Evolutionary conservation across 129 eudicot genomes (phyloP).

Genomic region (Flaveria robusta): DNA sequence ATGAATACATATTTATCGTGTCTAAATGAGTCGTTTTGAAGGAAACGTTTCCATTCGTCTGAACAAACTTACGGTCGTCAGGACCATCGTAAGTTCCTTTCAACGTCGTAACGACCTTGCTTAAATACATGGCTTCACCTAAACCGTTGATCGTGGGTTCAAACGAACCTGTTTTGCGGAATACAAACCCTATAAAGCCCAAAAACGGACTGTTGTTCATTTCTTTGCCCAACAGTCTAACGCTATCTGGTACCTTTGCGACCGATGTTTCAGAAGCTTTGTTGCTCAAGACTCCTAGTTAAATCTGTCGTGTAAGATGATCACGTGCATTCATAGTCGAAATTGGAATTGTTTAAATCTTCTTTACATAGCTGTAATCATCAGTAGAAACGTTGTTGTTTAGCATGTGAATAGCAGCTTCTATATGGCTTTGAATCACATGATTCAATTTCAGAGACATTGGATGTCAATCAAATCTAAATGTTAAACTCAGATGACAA

Average conservation of each 20-base stretch:
- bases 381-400: conserved; percentile 13
- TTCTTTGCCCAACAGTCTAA: too few relatives aligned
- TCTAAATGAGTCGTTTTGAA: too few relatives aligned
- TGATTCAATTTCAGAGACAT: conserved; percentile 12
- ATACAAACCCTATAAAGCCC: too few relatives aligned
- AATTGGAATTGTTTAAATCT: background rate
- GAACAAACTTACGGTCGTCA: too few relatives aligned
- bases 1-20: too few relatives aligned
- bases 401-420: conserved; percentile 15
- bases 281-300: background rate
- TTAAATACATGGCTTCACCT: too few relatives aligned
- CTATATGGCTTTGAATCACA: conserved; percentile 5
- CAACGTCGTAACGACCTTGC: too few relatives aligned
- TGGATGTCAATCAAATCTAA: background rate
- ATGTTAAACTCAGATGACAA: background rate
- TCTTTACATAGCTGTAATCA: background rate
- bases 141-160: too few relatives aligned
- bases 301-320: conserved; percentile 22
- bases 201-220: too few relatives aligned
- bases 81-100: too few relatives aligned
- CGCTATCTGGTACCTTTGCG: background rate
- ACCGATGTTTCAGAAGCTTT: background rate
- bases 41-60: too few relatives aligned
- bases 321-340: background rate
- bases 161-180: too few relatives aligned